Evolutionary conservation across 306 rosid genomes (phyloP), one percentile per base, ranked within the genome.

Genomic region (Gynostemma pentaphyllum): DNA sequence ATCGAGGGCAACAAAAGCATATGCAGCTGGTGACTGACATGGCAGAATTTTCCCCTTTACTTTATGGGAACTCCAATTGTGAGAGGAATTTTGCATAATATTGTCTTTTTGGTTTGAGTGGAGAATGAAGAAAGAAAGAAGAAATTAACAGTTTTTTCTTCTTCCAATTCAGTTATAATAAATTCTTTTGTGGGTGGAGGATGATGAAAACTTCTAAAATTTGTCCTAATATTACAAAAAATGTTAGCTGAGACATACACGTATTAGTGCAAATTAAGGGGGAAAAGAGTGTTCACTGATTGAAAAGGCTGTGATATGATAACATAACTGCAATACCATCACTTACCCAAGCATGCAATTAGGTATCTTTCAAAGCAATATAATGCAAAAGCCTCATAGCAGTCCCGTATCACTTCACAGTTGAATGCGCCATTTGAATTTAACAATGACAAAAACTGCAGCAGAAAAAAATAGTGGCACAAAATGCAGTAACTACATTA

Each of bases 311-410:
- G 30, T 45, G n/a, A 54, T 28, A 26, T 26, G 49, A 64, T 21
- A 34, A 59, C 13, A 59, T 4, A 74, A 56, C 66, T 57, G 50
- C 51, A 42, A 34, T 32, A 39, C 21, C 2, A 41, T 56, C 64
- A 74, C 94, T 47, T 88, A 88, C 99, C 97, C 74, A 94, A 78
- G 83, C 99, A 88, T 67, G 95, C 97, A 71, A 88, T 94, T 79
- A 94, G 77, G 76, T 94, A 94, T 85, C 99, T 81, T 77, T 83
- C 97, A 72, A 94, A 94, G 82, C 99, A 94, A 80, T 94, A 94
- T 69, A 94, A 77, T 15, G 99, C 99, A 83, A 94, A 94, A 39
- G 99, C 97, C 81, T 94, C 99, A 19, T 94, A 94, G 79, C 97
- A 94, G 73, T 94, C 99, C 67, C 99, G 83, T 54, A 94, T 86